These are phyloP conservation scores for Eucalyptus caleyi DNA, from an alignment of 345 rosid genomes.

Conservation along the genomic window DNA sequence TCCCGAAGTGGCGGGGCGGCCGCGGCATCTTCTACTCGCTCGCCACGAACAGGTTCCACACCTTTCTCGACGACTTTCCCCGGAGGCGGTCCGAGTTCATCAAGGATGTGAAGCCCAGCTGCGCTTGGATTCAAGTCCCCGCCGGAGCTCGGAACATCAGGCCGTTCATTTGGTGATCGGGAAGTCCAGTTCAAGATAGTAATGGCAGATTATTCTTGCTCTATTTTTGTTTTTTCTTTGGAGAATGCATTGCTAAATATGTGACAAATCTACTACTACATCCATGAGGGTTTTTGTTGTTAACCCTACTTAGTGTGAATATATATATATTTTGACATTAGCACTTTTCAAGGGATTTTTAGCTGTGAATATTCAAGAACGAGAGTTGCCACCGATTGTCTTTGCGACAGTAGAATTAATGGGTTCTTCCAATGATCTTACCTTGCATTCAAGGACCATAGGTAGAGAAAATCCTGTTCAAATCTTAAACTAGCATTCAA, in stretches of 20 bases:
- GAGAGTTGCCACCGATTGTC: background rate
- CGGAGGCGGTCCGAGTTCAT: background rate
- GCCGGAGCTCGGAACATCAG: background rate
- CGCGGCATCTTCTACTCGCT: background rate
- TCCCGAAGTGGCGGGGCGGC: background rate
- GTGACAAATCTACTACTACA: background rate
- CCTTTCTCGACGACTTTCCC: background rate
- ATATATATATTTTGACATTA: background rate
- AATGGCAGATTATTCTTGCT: background rate
- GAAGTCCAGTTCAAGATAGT: background rate
- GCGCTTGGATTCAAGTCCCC: background rate
- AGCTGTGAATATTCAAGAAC: background rate
- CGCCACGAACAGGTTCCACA: background rate
- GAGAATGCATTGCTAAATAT: too few relatives aligned
- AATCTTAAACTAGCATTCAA: too few relatives aligned
- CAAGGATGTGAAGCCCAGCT: background rate
- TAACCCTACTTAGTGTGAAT: background rate
- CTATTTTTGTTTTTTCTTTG: fast-evolving
- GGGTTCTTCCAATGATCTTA: too few relatives aligned
- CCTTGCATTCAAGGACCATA: too few relatives aligned
- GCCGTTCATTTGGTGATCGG: background rate
- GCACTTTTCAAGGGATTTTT: background rate
- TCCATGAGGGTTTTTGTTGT: background rate
- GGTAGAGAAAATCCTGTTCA: too few relatives aligned
- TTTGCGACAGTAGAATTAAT: background rate